A percentile compares a stretch with the other conserved stretches of the same genome.
phyloP scores from a whole-genome alignment of 495 filamentous ascomycete genomes.

The Lophiotrema nucula region DNA sequence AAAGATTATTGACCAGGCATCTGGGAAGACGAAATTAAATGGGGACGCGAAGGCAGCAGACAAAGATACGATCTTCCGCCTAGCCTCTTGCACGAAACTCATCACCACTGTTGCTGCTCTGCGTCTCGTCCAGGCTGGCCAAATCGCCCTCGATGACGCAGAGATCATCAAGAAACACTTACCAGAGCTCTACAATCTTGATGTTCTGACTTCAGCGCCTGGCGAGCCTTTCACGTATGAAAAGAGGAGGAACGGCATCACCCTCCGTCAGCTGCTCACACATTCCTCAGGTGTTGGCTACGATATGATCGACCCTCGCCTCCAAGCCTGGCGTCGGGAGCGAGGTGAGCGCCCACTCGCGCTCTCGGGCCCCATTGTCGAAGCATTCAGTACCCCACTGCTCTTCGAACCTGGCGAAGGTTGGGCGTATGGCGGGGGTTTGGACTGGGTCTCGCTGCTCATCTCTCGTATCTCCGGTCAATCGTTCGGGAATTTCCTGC shows the following conservation, averaged over 20 bases:
- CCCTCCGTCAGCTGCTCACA: constrained; percentile 24
- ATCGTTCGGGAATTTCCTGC: neutral
- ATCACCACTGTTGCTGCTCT: constrained; percentile 49
- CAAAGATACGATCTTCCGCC: constrained; percentile 15
- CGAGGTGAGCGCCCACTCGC: neutral
- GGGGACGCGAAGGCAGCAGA: constrained; percentile 1
- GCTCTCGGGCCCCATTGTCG: neutral
- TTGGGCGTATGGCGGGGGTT: constrained; percentile 16
- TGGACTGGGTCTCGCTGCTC: constrained; percentile 12
- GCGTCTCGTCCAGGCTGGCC: constrained; percentile 51
- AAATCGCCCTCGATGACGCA: constrained; percentile 43
- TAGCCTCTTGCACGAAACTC: constrained; percentile 39
- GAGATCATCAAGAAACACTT: constrained; percentile 17
- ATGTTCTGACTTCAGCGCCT: neutral
- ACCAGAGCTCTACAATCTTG: constrained; percentile 12
- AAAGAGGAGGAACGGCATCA: constrained; percentile 7
- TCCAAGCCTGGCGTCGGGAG: constrained; percentile 2
- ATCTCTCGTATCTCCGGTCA: constrained; percentile 5
- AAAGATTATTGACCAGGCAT: constrained; percentile 1
- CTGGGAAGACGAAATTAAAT: constrained; percentile 3
- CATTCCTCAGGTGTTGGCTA: constrained; percentile 23
- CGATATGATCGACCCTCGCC: constrained; percentile 7
- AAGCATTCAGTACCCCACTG: constrained; percentile 1
- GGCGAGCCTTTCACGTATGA: neutral
- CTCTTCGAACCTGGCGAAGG: constrained; percentile 9